Base-by-base conservation (phyloP, 345 rosid species). In the Rhodamnia rubescens region DNA sequence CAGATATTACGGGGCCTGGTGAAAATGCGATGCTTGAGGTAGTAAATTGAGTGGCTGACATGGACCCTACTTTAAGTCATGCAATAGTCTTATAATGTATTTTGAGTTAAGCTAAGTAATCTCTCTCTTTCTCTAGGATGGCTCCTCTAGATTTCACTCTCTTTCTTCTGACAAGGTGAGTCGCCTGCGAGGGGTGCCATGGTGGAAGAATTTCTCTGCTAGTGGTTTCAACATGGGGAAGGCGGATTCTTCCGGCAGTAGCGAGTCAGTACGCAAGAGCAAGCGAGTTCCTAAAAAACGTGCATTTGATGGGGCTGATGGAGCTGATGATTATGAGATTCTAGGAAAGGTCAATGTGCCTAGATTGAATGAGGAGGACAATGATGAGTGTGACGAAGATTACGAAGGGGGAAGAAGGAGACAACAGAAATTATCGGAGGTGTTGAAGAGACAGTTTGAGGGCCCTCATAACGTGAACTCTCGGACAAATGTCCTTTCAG, bases 251-350 rank as follows among this genome's bases (percentile, higher is more conserved):
- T 87, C 85, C 53, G 15, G 69, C 88, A 9, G 89, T 90, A 57
- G 91, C 69, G 95, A 93, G 85, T 54, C 94, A 29, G 91, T 87
- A 86, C 94, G 96, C 32, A 95, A 95, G 93, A 92, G 98, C 93
- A 97, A 91, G 91, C 88, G 97, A 85, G 92, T 87, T 74, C 92
- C 95, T 2, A 95, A 95, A 92, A 97, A 91, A 85, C 94, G 92
- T 54, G 89, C 88, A 44, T 84, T 89, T 6, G 95, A 91, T 88
- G 93, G 88, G 83, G 95, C 92, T 12, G 93, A 93, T 16, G 95
- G 86, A 56, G 99, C 95, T 85, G 98, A 91, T 83, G 99, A 97
- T 95, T 93, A 95, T 84, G 93, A 93, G 21, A 95, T 91, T 88
- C 84, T 97, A 88, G 98, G 95, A 88, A 97, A 96, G 85, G 89